phyloP scores from a whole-genome alignment of 176 grass and related monocot genomes.

The Bonia amplexicaulis region DNA sequence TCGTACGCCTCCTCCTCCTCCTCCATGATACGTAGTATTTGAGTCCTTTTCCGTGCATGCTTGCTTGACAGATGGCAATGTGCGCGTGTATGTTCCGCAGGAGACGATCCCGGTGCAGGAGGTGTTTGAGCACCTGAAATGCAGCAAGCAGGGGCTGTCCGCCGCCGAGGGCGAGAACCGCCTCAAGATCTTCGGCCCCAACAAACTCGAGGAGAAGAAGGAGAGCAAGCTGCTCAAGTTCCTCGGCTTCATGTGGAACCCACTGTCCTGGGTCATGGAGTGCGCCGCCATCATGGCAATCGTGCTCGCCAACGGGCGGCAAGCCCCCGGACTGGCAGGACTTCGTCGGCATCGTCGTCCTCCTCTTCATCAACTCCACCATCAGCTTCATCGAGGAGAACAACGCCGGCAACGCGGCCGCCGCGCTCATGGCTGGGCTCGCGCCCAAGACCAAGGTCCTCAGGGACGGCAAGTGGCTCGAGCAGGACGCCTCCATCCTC shows the following conservation, averaged over 20 bases:
- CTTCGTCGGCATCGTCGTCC: conserved; percentile 81
- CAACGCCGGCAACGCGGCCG: conserved; percentile 83
- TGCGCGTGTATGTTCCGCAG: background rate
- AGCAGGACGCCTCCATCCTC: conserved; percentile 72
- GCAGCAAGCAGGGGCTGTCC: conserved; percentile 56
- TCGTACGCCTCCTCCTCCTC: conserved; percentile 12
- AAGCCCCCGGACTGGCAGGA: conserved; percentile 92
- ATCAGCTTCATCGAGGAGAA: conserved; percentile 99
- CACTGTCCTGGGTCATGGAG: conserved; percentile 96
- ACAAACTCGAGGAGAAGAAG: conserved; percentile 99
- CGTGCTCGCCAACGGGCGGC: conserved; percentile 76
- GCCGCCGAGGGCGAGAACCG: conserved; percentile 49
- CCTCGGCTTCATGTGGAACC: conserved; percentile 97
- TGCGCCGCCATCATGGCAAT: conserved; percentile 88
- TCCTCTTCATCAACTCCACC: conserved; percentile 93
- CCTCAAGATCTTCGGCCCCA: conserved; percentile 90
- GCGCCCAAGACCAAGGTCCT: conserved; percentile 89
- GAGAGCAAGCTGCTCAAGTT: conserved; percentile 97
- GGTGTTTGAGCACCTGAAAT: conserved; percentile 86
- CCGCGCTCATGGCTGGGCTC: conserved; percentile 84
- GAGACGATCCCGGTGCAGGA: conserved; percentile 80
- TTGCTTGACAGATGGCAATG: background rate
- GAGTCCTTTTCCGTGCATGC: background rate
- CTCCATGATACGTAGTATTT: too few species aligned
- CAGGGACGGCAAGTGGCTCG: conserved; percentile 69